Percentiles rank a stretch among this genome's conserved stretches.
These are phyloP conservation scores for Cryptococcus floricola DNA, from an alignment of 1,284 basidiomycete species.

Conservation along the genomic window DNA sequence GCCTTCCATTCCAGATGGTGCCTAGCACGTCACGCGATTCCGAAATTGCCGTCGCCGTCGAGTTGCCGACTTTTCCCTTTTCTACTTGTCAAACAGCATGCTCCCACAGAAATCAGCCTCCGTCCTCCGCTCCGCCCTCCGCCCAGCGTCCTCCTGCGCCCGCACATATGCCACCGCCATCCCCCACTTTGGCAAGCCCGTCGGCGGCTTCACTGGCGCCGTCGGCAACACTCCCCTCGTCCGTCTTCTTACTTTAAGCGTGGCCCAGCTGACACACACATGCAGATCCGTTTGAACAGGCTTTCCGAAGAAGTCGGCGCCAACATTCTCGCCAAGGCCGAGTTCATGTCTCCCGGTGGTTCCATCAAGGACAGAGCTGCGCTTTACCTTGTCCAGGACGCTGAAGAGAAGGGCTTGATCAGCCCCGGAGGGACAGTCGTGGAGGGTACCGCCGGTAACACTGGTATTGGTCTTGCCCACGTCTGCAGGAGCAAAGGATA, in stretches of 20 bases:
- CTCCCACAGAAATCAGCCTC: background rate
- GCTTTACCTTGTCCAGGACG: constrained; percentile 80
- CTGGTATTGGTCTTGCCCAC: constrained; percentile 92
- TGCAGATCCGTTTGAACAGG: constrained; percentile 73
- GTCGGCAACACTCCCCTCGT: constrained; percentile 94
- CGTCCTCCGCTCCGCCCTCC: too few relatives aligned
- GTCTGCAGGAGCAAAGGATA: constrained; percentile 88
- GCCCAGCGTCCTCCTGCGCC: background rate
- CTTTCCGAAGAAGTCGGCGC: constrained; percentile 88
- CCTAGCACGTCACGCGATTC: too few relatives aligned
- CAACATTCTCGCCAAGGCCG: constrained; percentile 88
- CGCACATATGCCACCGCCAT: constrained; percentile 36
- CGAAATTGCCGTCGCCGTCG: too few relatives aligned
- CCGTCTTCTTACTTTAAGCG: background rate
- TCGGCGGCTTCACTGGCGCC: constrained; percentile 80
- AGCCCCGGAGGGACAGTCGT: constrained; percentile 91
- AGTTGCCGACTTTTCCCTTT: background rate
- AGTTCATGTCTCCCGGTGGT: constrained; percentile 98
- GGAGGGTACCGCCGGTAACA: constrained; percentile 98
- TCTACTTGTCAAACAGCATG: background rate
- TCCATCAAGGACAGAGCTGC: constrained; percentile 98
- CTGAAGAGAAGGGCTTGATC: constrained; percentile 73
- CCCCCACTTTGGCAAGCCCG: constrained; percentile 49
- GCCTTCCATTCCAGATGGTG: too few relatives aligned
- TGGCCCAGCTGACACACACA: background rate